Evolutionary conservation across 2,329 filamentous ascomycete genomes (phyloP), one percentile per base, ranked within the genome.

Genomic region (Cryphonectria nitschkei): DNA sequence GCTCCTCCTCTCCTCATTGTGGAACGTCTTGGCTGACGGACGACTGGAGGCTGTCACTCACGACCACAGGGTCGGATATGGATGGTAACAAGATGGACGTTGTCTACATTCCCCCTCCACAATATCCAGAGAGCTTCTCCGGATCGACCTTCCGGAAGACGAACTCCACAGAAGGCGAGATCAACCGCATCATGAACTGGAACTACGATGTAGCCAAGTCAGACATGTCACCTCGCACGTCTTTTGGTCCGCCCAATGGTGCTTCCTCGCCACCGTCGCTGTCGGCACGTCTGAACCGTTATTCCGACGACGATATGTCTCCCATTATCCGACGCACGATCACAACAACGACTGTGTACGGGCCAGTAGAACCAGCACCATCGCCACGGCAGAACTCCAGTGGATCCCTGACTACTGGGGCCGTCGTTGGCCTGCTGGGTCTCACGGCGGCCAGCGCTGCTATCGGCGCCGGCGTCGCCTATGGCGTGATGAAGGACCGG

Each of bases 11-110:
- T 74, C 68, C 70, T 68, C 61, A 67, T 75, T n/a, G 68, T 56
- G 68, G 70, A 16, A 63, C 56, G 3, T 26, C 60, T 9, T 62
- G 56, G 7, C 16, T 34, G 19, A 29, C 37, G 2, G 68, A 64
- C 22, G 34, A 67, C 26, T 61, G 56, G 64, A 67, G 65, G 43
- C 22, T 70, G 63, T n/a, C 63, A 46, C 8, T 56, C 43, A 70
- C 56, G 26, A 43, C 43, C 22, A 32, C 46, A 32, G 68, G 63
- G 39, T 86, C 89, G 72, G 94, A 97, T 80, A 86, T 93, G 68
- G 93, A 97, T 82, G 93, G 93, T 66, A 97, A 97, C 82, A 92
- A 88, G 75, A 90, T 97, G 78, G 93, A 96, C 78, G 92, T 93
- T 41, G 88, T 95, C 65, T 92, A 89, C 78, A 84, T 84, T 11